Evolutionary conservation across 768 basidiomycete genomes (phyloP), one percentile per base, ranked within the genome.

Genomic region (Phanerodontia chrysosporium): DNA sequence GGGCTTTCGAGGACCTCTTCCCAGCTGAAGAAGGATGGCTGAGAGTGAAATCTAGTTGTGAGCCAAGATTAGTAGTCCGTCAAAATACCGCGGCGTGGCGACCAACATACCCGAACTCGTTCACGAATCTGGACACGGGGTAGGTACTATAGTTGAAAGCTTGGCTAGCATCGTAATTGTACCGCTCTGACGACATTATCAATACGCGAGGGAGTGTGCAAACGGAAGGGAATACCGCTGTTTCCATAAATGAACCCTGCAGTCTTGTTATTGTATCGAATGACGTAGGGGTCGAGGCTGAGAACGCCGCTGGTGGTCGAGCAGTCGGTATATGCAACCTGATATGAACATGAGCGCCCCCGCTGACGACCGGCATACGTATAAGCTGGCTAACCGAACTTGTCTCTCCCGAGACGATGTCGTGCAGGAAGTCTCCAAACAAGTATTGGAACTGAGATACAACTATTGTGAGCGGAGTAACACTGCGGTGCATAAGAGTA

Each of bases 21-120:
- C 83, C 83, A 85, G 53, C 72, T 78, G 60, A 82, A 84, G 69
- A 84, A 81, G 0, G 83, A 84, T 4, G 83, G 83, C 79, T 83
- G 82, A 0, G 83, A 84, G 66, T 84, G 83, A 70, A 83, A 84
- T 10, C 82, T 82, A n/a, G n/a, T n/a, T n/a, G n/a, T n/a, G n/a
- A n/a, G n/a, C n/a, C n/a, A n/a, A n/a, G n/a, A n/a, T n/a, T n/a
- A n/a, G n/a, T n/a, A n/a, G n/a, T n/a, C 44, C 14, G 21, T 36
- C 16, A n/a, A 12, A 4, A 45, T 2, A 27, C 21, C 21, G 44
- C 14, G 18, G 2, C 18, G 10, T 42, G 4, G 60, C 75, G 49
- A n/a, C n/a, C n/a, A n/a, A n/a, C n/a, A n/a, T 57, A 81, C 79
- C 83, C 83, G 56, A 84, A 84, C 61, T 85, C 83, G 60, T 84